Conservation (phyloP, 306 rosid species). For the Ceratonia siliqua region DNA sequence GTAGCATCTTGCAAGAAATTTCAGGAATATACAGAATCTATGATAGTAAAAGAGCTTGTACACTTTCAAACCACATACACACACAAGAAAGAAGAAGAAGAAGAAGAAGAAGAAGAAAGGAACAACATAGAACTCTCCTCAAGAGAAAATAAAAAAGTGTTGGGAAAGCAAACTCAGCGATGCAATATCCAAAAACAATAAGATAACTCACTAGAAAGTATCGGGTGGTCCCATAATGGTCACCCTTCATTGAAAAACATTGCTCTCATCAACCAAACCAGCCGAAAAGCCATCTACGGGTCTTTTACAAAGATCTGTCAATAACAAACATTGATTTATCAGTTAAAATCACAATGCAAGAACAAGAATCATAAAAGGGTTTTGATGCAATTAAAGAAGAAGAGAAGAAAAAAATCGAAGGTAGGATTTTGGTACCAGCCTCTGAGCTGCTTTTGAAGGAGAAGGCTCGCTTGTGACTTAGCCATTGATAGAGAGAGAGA, state of each 20-base stretch:
- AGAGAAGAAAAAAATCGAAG: background rate
- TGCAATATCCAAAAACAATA: too few relatives aligned
- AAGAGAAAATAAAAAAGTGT: too few relatives aligned
- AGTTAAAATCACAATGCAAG: background rate
- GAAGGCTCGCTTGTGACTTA: conserved; percentile 53
- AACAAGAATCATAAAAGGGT: background rate
- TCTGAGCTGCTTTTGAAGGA: conserved; percentile 57
- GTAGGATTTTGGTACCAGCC: conserved; percentile 23
- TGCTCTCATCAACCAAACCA: conserved; percentile 48
- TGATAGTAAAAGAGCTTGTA: too few relatives aligned
- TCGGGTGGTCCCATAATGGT: conserved; percentile 58
- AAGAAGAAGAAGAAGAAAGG: too few relatives aligned
- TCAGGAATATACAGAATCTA: too few relatives aligned
- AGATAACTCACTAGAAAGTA: conserved; percentile 50
- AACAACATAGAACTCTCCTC: too few relatives aligned
- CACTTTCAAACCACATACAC: too few relatives aligned
- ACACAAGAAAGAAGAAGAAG: too few relatives aligned
- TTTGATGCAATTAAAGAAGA: background rate
- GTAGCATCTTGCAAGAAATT: too few relatives aligned
- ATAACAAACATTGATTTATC: background rate
- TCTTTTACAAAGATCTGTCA: conserved; percentile 47
- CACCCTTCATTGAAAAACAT: conserved; percentile 56
- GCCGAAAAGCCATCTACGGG: conserved; percentile 64
- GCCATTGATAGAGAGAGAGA: conserved; percentile 36
- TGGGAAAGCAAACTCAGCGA: too few relatives aligned